Percentiles rank a stretch among this genome's conserved stretches.
These are phyloP conservation scores for Pseudocercospora fijiensis DNA, from an alignment of 2,329 filamentous ascomycete genomes.

Conservation along the genomic window DNA sequence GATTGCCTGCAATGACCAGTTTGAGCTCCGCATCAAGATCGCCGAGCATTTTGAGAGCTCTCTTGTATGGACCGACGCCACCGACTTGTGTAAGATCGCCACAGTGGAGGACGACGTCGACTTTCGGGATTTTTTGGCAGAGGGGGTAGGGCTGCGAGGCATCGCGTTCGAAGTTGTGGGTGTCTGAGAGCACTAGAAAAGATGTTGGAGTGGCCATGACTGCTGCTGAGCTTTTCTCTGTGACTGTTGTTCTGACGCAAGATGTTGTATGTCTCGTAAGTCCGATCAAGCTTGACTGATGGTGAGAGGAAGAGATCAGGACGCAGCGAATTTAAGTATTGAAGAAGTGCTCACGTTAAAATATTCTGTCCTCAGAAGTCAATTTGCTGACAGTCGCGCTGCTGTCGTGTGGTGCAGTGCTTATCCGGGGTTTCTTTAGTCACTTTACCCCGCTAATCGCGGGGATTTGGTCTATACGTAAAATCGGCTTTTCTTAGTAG, in stretches of 20 bases:
- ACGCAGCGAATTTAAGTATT: no score
- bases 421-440: no score
- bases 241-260: neutral
- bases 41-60: slow-evolving; percentile 30
- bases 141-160: slow-evolving; percentile 11
- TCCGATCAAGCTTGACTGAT: no score
- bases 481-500: no score
- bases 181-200: slow-evolving; percentile 33
- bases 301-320: no score
- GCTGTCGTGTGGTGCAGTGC: no score
- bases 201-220: neutral
- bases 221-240: no score
- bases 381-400: no score
- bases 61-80: slow-evolving; percentile 29
- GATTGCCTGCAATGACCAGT: slow-evolving; percentile 41
- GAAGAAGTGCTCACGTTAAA: no score
- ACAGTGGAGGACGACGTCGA: slow-evolving; percentile 43
- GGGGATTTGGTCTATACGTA: no score
- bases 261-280: neutral
- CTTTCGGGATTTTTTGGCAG: slow-evolving; percentile 17
- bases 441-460: no score
- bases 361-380: no score
- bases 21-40: slow-evolving; percentile 35
- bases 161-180: slow-evolving; percentile 27
- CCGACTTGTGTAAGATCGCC: slow-evolving; percentile 40